Base-by-base conservation (phyloP, 352 stramenopile species). In the Pythium myriotylum region DNA sequence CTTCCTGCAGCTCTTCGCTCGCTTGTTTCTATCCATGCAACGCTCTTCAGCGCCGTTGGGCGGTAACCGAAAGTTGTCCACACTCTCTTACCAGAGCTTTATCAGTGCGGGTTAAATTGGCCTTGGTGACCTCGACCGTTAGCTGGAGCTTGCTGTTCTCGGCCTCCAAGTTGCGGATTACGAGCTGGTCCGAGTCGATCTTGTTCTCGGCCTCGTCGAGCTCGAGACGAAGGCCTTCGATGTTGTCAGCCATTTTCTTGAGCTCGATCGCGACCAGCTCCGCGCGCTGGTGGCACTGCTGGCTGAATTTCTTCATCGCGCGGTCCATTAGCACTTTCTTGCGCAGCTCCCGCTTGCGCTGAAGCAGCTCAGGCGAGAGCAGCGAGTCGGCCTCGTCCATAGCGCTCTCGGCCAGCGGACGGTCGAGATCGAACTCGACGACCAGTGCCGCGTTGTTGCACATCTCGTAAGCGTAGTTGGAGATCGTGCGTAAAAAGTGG, bases 251-350 rank as follows among this genome's bases (percentile, higher is more conserved):
- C 27, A 90, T 52, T 50, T 77, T 86, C 33, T 77, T 70, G 56
- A 91, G 59, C 58, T 93, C 81, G 14, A 87, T 48, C 32, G 54
- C 62, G 41, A 93, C 73, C 13, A 91, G 69, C 53, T 86, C 76
- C 4, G 75, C 75, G 5, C 81, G 72, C 60, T 74, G 77, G 54
- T 84, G 76, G 39, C 84, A 91, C 58, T 77, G 54, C 45, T 89
- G 81, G 1, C 58, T 73, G 61, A 91, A 84, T 51, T 87, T 89
- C 17, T 87, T 84, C 69, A 89, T 81, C 9, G 72, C 70, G 59
- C 88, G 89, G 29, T 93, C 84, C 77, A 88, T 74, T 23, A 88
- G 53, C 20, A 89, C 77, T 47, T 89, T 88, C 46, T 77, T 79
- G 0, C 78, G 78, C 27, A 93, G 72, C 49, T 91, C 80, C 17